Evolutionary conservation across 805 yeast genomes (phyloP).

Genomic region (Clavispora fructus): DNA sequence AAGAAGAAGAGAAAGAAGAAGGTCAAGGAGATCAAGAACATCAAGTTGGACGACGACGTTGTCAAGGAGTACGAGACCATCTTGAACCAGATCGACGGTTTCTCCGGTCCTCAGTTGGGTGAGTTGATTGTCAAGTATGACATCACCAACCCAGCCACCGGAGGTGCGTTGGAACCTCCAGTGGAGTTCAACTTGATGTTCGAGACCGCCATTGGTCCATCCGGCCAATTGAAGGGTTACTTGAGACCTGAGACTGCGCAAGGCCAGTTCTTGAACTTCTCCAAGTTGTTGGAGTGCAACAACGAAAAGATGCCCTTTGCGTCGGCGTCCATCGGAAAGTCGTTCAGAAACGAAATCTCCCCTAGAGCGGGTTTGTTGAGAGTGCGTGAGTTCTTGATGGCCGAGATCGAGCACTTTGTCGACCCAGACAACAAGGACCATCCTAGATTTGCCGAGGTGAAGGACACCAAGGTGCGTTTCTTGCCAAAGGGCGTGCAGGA

Average conservation of each 20-base stretch:
- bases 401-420: constrained; percentile 97
- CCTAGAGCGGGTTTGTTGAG: constrained; percentile 97
- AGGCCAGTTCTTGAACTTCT: constrained; percentile 96
- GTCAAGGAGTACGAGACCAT: constrained; percentile 79
- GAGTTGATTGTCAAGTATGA: constrained; percentile 76
- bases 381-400: constrained; percentile 98
- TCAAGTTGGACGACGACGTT: constrained; percentile 76
- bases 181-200: constrained; percentile 97
- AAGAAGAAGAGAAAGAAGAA: constrained; percentile 71
- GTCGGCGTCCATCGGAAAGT: constrained; percentile 97
- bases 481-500: constrained; percentile 86
- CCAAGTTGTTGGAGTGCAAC: constrained; percentile 89
- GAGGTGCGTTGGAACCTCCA: constrained; percentile 82
- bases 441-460: constrained; percentile 70
- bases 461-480: constrained; percentile 67
- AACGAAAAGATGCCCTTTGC: constrained; percentile 98
- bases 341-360: constrained; percentile 97
- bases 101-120: constrained; percentile 87
- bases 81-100: constrained; percentile 93
- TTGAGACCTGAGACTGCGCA: constrained; percentile 99
- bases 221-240: constrained; percentile 93
- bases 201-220: constrained; percentile 98
- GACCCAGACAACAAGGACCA: constrained; percentile 89
- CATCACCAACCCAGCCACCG: constrained; percentile 89
- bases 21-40: constrained; percentile 89